Base-by-base conservation (phyloP, 2,329 filamentous ascomycete genomes). In the Fonsecaea erecta region DNA sequence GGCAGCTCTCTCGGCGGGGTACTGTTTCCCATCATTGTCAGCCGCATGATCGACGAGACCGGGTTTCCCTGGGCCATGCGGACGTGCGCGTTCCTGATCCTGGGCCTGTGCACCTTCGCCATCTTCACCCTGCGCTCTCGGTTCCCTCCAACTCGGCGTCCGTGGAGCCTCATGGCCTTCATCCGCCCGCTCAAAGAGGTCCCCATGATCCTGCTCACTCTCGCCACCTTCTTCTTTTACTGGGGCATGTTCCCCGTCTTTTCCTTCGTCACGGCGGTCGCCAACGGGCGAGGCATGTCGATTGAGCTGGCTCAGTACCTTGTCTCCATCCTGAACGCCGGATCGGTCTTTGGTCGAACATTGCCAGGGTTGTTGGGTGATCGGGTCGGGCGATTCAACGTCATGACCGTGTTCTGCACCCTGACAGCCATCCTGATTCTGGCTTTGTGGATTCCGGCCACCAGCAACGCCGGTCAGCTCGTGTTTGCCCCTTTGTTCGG, bases 401-500 rank as follows among this genome's bases (percentile, higher is more conserved):
- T 82, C 34, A 80, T 87, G 71, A 78, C 84, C 24, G 70, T 82
- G 9, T 80, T 87, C 71, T 81, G 80, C 35, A 76, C 76, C 32
- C 65, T 82, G 28, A 78, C 83, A 12, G 72, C 74, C 2, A 78
- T 85, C 37, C 70, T 85, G 1, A 79, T 82, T 12, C 76, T 88
- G 0, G 83, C 80, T 30, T 74, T 89, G 1, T 85, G 86, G 86
- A 76, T 87, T 3, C 82, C 83, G 1, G 81, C 79, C 11, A 78
- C 77, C 2, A 79, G 79, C 40, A 84, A 87, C 9, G 82, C 83
- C 0, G 82, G 85, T 1, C 85, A 88, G 64, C 82, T 91, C 56
- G 80, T 86, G 37, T 92, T 90, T 74, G 82, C 84, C 12, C 80
- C 84, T n/a, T 76, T 91, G 6, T 92, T 90, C 70, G 90, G 89